Percentiles rank a stretch among this genome's conserved stretches.
Evolutionary conservation across 1,284 basidiomycete species (phyloP).

Genomic region (Cryptococcus jaspeensis): DNA sequence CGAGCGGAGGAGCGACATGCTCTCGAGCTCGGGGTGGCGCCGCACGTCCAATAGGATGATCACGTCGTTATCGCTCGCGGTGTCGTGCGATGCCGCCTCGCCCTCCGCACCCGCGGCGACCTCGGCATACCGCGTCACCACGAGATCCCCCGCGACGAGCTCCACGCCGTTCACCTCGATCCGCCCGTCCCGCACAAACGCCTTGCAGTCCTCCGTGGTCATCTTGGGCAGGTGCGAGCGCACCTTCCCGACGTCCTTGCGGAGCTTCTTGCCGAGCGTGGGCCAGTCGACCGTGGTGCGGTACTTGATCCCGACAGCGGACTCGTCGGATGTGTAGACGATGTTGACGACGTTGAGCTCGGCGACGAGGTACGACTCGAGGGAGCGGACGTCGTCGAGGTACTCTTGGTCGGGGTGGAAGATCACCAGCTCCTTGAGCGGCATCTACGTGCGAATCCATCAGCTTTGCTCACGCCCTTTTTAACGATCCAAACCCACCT

Average conservation of each 20-base stretch:
- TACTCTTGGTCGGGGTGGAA: constrained; percentile 89
- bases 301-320: constrained; percentile 83
- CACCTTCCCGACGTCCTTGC: constrained; percentile 88
- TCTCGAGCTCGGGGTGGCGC: constrained; percentile 79
- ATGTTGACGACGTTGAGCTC: constrained; percentile 95
- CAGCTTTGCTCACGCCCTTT: background rate
- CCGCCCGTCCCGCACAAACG: constrained; percentile 72
- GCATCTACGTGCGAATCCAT: constrained; percentile 46
- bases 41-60: constrained; percentile 89
- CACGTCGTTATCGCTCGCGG: constrained; percentile 90
- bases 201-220: constrained; percentile 78
- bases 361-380: constrained; percentile 86
- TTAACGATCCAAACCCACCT: constrained; percentile 57
- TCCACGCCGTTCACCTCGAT: constrained; percentile 86
- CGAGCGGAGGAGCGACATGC: constrained; percentile 86
- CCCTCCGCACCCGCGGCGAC: constrained; percentile 48
- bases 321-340: constrained; percentile 85
- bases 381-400: constrained; percentile 78
- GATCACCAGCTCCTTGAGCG: constrained; percentile 87
- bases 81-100: constrained; percentile 52
- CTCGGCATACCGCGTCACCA: constrained; percentile 88
- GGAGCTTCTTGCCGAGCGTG: constrained; percentile 89
- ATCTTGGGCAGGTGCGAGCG: constrained; percentile 82
- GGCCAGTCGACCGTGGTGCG: constrained; percentile 92
- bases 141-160: constrained; percentile 83